Evolutionary conservation across 1,139 yeast species (phyloP).

Genomic region (Geotrichum siamense): DNA sequence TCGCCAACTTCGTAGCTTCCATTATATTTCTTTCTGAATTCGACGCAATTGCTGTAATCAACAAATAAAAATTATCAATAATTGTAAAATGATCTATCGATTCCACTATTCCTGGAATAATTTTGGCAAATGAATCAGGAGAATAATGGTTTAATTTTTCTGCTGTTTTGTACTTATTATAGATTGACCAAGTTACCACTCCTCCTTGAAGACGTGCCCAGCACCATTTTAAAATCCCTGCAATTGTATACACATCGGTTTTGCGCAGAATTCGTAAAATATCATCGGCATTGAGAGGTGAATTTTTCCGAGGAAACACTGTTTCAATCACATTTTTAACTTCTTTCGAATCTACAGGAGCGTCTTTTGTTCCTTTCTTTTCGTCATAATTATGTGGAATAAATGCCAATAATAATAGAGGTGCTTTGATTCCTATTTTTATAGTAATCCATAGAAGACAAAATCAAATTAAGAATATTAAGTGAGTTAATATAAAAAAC

Average conservation of each 20-base stretch:
- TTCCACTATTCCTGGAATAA: slow-evolving; percentile 76
- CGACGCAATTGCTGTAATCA: slow-evolving; percentile 73
- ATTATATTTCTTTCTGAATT: slow-evolving; percentile 72
- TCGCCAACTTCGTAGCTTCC: slow-evolving; percentile 72
- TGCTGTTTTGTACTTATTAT: slow-evolving; percentile 56
- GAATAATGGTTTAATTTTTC: slow-evolving; percentile 55
- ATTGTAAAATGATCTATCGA: slow-evolving; percentile 87
- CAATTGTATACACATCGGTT: slow-evolving; percentile 43
- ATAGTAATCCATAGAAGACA: too few species aligned
- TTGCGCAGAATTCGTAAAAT: slow-evolving; percentile 27
- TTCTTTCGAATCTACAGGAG: slow-evolving; percentile 22
- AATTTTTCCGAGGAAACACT: slow-evolving; percentile 25
- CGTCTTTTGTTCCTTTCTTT: slow-evolving; percentile 5
- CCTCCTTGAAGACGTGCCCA: slow-evolving; percentile 81
- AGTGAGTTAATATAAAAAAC: too few species aligned
- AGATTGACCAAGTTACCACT: slow-evolving; percentile 80
- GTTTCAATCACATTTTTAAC: slow-evolving; percentile 25
- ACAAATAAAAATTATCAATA: slow-evolving; percentile 77
- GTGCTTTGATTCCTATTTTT: slow-evolving; percentile 23
- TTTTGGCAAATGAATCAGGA: slow-evolving; percentile 57
- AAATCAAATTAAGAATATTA: not conserved
- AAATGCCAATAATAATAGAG: slow-evolving; percentile 31
- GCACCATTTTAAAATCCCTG: slow-evolving; percentile 67
- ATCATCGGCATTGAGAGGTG: slow-evolving; percentile 29
- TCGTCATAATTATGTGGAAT: slow-evolving; percentile 23